Evolutionary conservation across 176 grass and related monocot species (phyloP).

Genomic region (Carex kokanica): DNA sequence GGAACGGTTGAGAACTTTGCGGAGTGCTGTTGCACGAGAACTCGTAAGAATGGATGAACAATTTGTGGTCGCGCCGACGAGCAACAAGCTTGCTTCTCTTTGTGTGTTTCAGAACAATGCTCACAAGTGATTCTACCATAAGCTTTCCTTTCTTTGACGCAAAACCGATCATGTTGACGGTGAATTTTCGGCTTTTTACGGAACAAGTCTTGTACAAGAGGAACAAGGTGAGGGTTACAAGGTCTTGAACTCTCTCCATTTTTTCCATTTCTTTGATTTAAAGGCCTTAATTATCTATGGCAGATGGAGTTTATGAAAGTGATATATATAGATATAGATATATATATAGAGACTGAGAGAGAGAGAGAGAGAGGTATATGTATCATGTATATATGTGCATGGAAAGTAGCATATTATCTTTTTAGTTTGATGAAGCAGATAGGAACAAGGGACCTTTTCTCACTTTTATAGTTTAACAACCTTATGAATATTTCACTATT

Average conservation of each 20-base stretch:
- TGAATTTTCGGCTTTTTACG: conserved; percentile 6
- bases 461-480: too few species aligned
- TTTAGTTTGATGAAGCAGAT: too few species aligned
- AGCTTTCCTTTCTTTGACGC: conserved; percentile 4
- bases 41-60: conserved; percentile 10
- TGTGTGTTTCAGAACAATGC: not conserved
- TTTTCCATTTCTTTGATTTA: not conserved
- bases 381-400: too few species aligned
- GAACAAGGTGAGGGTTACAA: not conserved
- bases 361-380: too few species aligned
- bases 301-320: too few species aligned
- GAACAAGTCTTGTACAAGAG: conserved; percentile 12
- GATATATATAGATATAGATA: too few species aligned
- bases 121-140: not conserved
- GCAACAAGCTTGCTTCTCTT: not conserved
- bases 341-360: too few species aligned
- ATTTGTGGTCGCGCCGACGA: not conserved
- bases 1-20: not conserved
- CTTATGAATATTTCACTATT: too few species aligned
- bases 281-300: too few species aligned
- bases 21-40: conserved; percentile 22
- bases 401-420: too few species aligned
- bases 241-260: conserved; percentile 22
- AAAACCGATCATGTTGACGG: not conserved
- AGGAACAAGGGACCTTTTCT: too few species aligned